Evolutionary conservation across 108 stramenopile species (phyloP), one percentile per base, ranked within the genome.

Genomic region (Skeletonema marinoi): DNA sequence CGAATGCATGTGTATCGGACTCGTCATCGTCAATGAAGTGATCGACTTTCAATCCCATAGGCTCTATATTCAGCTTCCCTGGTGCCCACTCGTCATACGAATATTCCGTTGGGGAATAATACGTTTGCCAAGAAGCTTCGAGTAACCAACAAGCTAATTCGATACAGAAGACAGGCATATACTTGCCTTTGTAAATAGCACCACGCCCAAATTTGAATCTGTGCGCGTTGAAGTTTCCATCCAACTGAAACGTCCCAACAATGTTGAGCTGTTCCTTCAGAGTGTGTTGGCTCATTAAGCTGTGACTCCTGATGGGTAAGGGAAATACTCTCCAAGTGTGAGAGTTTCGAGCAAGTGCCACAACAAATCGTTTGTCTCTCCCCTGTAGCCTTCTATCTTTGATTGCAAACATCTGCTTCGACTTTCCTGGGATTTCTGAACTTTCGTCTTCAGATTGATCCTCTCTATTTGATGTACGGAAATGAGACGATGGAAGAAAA

Each of bases 91-190:
- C 77, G 29, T 88, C 83, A 19, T 59, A 42, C 21, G 81, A 65
- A 59, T 77, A 85, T 14, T 86, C 82, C 29, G 61, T 71, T 65
- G 92, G 89, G 19, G 93, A 89, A 70, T 93, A 95, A 71, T 97
- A 97, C 21, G 94, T 85, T 82, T 97, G 96, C 96, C 95, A 96
- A 7, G 94, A 89, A 11, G 89, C 89, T 68, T 97, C 96, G 46
- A 90, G 80, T 30, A 97, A 63, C 90, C 88, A 92, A 66, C 92
- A 94, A 5, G 95, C 95, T 35, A 88, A 85, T 80, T 97, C 96
- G 9, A 93, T 75, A 74, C 95, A 97, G 77, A 97, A 96, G 2
- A 95, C 82, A 32, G 95, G 95, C 30, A 74, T 88, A 71, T 93
- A 93, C 70, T 68, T 68, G 60, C 83, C 62, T 80, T 84, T 75